A percentile compares a stretch with the other conserved stretches of the same genome.
Evolutionary conservation across 495 filamentous ascomycete genomes (phyloP).

Genomic region (Lophiotrema nucula): DNA sequence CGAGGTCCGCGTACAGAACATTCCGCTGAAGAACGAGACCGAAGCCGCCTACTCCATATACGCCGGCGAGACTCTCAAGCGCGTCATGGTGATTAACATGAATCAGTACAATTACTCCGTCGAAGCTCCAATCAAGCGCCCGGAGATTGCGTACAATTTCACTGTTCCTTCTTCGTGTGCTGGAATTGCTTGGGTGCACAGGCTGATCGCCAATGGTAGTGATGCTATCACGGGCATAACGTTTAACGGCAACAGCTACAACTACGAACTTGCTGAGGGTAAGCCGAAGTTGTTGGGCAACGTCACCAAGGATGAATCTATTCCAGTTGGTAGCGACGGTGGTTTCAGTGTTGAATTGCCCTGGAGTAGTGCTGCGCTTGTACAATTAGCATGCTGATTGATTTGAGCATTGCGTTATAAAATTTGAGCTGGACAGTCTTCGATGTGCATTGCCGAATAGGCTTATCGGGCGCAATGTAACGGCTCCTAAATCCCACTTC

Average conservation of each 20-base stretch:
- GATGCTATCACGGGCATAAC: slow-evolving; percentile 62
- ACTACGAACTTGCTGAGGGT: slow-evolving; percentile 58
- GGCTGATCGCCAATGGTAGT: slow-evolving; percentile 61
- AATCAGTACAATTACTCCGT: slow-evolving; percentile 58
- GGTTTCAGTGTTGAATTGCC: slow-evolving; percentile 49
- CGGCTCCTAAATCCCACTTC: no score
- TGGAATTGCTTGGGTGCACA: slow-evolving; percentile 42
- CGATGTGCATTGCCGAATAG: no score
- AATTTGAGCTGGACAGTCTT: no score
- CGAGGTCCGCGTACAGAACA: slow-evolving; percentile 44
- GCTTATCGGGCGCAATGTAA: no score
- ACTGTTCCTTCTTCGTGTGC: slow-evolving; percentile 35
- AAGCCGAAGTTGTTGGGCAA: slow-evolving; percentile 56
- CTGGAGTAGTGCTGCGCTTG: slow-evolving; percentile 52
- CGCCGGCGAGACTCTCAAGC: slow-evolving; percentile 44
- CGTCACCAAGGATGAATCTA: slow-evolving; percentile 56
- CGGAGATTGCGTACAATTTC: slow-evolving; percentile 49
- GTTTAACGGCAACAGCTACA: slow-evolving; percentile 64
- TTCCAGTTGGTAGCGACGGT: slow-evolving; percentile 45
- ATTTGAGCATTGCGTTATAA: no score
- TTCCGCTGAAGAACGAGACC: slow-evolving; percentile 46
- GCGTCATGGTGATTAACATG: slow-evolving; percentile 61
- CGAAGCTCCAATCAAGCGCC: slow-evolving; percentile 36
- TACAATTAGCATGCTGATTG: slow-evolving; percentile 43
- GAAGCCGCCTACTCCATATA: slow-evolving; percentile 63